Evolutionary conservation across 768 basidiomycete genomes (phyloP), one percentile per base, ranked within the genome.

Genomic region (Lactarius sp.): DNA sequence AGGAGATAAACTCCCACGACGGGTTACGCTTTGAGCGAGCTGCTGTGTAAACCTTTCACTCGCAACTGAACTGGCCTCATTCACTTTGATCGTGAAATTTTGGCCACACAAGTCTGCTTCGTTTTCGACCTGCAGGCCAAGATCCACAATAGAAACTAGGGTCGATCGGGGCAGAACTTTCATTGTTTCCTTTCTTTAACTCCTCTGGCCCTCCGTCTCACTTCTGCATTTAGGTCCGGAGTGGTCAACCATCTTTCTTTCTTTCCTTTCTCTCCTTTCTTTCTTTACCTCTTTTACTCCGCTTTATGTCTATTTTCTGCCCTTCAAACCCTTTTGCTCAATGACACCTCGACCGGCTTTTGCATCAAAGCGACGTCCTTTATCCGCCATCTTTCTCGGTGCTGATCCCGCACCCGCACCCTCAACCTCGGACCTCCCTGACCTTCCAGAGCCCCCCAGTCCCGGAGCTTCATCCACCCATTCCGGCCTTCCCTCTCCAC

Each of bases 401-500:
- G 68, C 75, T 62, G 51, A 46, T 18, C n/a, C 52, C 60, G 74
- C 77, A 69, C 16, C 39, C 57, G 74, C 77, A 69, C 71, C 77
- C 56, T 76, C 77, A 46, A 67, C 69, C 52, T 69, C 68, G 27
- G 67, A 56, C 47, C 73, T 68, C 69, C 74, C 68, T 14, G 71
- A 77, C 52, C 77, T 88, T 20, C 88, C 88, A 3, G 85, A 87
- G 69, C 80, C 90, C 50, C 84, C 86, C n/a, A 87, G 84, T 65
- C 85, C 86, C 12, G 77, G 76, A 27, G 75, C 79, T 39, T 77
- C 79, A 61, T 79, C 84, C 4, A 72, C 70, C 66, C 76, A 79
- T 61, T 89, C 88, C 6, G 90, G 90, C 6, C 73, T 92, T 6
- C 90, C 91, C 1, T 91, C 89, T 27, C 91, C 91, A 0, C 91